phyloP scores from a whole-genome alignment of 371 early-diverging fungal species.

The Capillidium heterosporum region DNA sequence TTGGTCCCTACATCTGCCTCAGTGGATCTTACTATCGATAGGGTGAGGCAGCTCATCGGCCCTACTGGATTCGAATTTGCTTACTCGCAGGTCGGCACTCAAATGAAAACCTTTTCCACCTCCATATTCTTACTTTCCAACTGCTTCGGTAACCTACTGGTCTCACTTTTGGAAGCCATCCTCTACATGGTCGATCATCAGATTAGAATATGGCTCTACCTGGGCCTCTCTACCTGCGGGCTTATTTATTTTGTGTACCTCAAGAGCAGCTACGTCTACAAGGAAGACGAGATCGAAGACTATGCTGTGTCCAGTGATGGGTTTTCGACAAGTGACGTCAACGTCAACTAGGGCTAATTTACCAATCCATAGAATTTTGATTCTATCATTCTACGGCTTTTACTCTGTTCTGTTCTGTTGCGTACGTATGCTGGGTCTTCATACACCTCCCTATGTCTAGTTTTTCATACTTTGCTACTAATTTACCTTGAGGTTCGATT shows the following conservation, averaged over 20 bases:
- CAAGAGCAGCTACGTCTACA: not conserved
- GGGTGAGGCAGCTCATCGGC: conserved; percentile 35
- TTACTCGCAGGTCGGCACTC: conserved; percentile 15
- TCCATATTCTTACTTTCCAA: not conserved
- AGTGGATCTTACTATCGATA: conserved; percentile 30
- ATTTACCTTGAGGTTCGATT: too few relatives aligned
- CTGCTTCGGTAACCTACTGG: not conserved
- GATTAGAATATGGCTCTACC: not conserved
- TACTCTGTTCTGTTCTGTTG: too few relatives aligned
- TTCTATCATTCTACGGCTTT: too few relatives aligned
- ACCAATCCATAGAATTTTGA: too few relatives aligned
- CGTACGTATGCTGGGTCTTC: too few relatives aligned
- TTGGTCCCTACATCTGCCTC: conserved; percentile 25
- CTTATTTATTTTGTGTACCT: not conserved
- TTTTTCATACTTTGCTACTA: too few relatives aligned
- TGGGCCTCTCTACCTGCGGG: not conserved
- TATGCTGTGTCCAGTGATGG: not conserved
- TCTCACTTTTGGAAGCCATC: not conserved
- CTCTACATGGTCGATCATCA: not conserved
- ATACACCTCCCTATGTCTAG: too few relatives aligned
- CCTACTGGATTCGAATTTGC: conserved; percentile 36
- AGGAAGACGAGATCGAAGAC: conserved; percentile 1
- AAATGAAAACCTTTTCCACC: conserved; percentile 2
- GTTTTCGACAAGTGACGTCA: too few relatives aligned
- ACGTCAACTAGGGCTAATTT: too few relatives aligned